A percentile compares a stretch with the other conserved stretches of the same genome.
These are phyloP conservation scores for Theileria orientalis DNA, from an alignment of 169 alveolate species.

Conservation along the genomic window DNA sequence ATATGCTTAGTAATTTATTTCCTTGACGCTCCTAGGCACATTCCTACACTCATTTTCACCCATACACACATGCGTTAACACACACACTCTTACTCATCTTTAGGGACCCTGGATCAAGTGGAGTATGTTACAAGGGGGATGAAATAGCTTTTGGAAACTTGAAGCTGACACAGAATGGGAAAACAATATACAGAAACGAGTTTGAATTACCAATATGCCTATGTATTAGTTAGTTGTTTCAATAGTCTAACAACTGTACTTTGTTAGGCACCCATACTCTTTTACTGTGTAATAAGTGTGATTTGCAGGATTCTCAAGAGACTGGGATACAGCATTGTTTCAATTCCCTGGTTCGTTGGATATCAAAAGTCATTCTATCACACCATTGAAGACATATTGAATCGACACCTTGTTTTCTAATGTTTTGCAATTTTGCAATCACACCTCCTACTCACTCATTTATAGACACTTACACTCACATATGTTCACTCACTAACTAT, in stretches of 20 bases:
- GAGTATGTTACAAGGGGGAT: no score
- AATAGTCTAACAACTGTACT: no score
- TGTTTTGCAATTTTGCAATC: no score
- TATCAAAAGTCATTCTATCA: constrained; percentile 33
- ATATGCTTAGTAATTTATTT: not conserved
- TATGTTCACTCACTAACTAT: no score
- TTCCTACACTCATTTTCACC: no score
- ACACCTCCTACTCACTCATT: no score
- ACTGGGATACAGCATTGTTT: constrained; percentile 36
- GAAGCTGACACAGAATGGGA: constrained; percentile 5
- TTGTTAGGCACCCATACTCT: constrained; percentile 37
- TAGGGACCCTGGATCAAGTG: no score
- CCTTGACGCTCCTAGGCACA: no score
- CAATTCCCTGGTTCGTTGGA: constrained; percentile 50
- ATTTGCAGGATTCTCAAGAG: not conserved
- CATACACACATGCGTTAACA: no score
- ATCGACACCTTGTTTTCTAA: not conserved
- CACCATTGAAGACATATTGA: constrained; percentile 14
- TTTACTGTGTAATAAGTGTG: constrained; percentile 15
- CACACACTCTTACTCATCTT: no score
- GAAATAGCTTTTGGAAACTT: not conserved
- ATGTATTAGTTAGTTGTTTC: no score
- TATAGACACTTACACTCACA: no score
- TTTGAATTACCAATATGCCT: not conserved
- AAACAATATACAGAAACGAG: not conserved